Evolutionary conservation across 148 eudicot species (phyloP).

Genomic region (Oxyria digyna): DNA sequence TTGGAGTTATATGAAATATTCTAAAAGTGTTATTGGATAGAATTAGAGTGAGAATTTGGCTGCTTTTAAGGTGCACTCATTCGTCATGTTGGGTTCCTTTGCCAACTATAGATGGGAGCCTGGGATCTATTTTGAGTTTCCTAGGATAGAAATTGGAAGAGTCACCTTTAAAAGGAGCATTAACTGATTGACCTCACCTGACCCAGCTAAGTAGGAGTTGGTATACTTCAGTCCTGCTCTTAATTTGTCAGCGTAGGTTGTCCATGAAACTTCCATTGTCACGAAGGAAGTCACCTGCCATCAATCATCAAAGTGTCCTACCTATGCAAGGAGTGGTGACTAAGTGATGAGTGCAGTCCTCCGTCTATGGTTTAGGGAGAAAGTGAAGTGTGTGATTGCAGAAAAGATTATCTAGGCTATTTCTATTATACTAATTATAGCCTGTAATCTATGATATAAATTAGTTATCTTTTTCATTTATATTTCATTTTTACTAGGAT

Average conservation of each 20-base stretch:
- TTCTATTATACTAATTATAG: too few species aligned
- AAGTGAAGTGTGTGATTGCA: too few species aligned
- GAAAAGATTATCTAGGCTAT: too few species aligned
- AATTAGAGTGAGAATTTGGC: not conserved
- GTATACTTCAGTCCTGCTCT: not conserved
- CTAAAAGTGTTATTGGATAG: not conserved
- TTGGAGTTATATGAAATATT: not conserved
- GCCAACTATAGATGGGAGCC: too few species aligned
- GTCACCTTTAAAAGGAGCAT: not conserved
- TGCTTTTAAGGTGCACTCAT: not conserved
- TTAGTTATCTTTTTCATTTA: too few species aligned
- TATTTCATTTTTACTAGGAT: too few species aligned
- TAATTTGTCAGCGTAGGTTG: not conserved
- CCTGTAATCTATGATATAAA: too few species aligned
- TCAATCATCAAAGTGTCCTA: not conserved
- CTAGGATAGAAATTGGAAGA: not conserved
- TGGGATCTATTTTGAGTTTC: not conserved
- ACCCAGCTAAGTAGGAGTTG: not conserved
- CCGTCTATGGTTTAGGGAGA: too few species aligned
- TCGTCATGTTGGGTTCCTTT: not conserved
- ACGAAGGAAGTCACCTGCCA: not conserved
- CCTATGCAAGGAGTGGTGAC: not conserved
- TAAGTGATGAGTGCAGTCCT: not conserved
- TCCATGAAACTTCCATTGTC: not conserved
- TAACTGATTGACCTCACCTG: not conserved